phyloP scores from a whole-genome alignment of 768 basidiomycete species.

The Epithele typhae region DNA sequence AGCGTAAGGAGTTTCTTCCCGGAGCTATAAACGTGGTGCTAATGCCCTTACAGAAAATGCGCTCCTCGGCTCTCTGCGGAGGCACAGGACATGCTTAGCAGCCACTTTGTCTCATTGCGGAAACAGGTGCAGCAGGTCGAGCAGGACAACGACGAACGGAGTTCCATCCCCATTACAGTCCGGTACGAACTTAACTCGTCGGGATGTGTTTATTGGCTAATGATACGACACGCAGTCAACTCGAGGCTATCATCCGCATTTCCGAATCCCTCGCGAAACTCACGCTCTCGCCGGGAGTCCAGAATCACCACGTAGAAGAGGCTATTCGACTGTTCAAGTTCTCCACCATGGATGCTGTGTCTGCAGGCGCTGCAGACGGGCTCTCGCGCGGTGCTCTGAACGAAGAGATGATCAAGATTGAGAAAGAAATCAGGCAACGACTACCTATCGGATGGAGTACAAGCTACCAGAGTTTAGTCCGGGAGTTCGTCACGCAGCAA shows the following conservation, averaged over 20 bases:
- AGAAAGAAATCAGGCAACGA: constrained; percentile 77
- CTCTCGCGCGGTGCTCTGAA: constrained; percentile 87
- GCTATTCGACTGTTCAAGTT: constrained; percentile 97
- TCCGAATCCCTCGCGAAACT: constrained; percentile 96
- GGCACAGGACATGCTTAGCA: constrained; percentile 93
- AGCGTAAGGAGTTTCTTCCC: constrained; percentile 44
- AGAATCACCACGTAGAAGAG: constrained; percentile 94
- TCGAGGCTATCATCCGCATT: constrained; percentile 98
- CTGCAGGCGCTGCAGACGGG: constrained; percentile 90
- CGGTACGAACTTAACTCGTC: too few relatives aligned
- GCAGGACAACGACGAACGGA: constrained; percentile 93
- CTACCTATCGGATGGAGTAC: constrained; percentile 96
- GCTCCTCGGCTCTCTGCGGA: constrained; percentile 92
- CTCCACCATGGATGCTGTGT: constrained; percentile 99
- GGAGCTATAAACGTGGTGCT: not conserved
- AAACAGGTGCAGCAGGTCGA: constrained; percentile 96
- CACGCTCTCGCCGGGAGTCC: constrained; percentile 81
- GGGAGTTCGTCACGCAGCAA: constrained; percentile 92
- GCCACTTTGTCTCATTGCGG: constrained; percentile 89
- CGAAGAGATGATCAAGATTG: constrained; percentile 89
- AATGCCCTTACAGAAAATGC: constrained; percentile 64
- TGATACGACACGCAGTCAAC: too few relatives aligned
- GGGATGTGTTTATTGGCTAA: too few relatives aligned
- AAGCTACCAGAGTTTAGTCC: constrained; percentile 88
- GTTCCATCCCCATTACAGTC: constrained; percentile 96